Evolutionary conservation across 192 early-diverging fungal species (phyloP).

Genomic region (Backusella sp.): DNA sequence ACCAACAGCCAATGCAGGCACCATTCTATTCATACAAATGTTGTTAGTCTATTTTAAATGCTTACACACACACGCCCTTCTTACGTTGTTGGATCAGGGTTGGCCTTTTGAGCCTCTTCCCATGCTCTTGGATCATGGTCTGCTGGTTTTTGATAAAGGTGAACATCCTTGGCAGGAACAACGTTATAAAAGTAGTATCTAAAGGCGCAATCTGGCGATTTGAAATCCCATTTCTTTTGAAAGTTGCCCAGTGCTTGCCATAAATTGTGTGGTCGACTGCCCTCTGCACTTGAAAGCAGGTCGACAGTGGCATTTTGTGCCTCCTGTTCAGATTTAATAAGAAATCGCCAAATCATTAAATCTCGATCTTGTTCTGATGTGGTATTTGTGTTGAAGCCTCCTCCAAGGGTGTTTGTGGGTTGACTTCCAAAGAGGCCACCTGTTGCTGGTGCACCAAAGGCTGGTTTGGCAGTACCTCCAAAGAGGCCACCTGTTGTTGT

Average conservation of each 20-base stretch:
- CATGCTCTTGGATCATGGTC: slow-evolving; percentile 71
- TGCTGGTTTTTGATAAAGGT: slow-evolving; percentile 68
- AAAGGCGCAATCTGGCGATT: slow-evolving; percentile 76
- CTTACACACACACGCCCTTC: neutral
- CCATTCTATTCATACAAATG: slow-evolving; percentile 56
- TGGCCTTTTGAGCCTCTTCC: slow-evolving; percentile 80
- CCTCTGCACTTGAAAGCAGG: slow-evolving; percentile 24
- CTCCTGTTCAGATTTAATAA: slow-evolving; percentile 35
- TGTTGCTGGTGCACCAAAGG: neutral
- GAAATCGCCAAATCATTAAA: slow-evolving; percentile 28
- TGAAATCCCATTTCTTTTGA: slow-evolving; percentile 77
- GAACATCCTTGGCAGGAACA: slow-evolving; percentile 80
- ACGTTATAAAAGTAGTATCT: slow-evolving; percentile 97
- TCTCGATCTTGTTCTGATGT: slow-evolving; percentile 22
- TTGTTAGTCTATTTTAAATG: neutral
- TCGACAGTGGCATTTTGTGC: slow-evolving; percentile 41
- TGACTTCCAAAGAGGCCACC: neutral
- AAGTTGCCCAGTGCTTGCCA: slow-evolving; percentile 69
- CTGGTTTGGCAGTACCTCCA: neutral
- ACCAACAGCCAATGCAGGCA: slow-evolving; percentile 87
- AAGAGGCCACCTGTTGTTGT: neutral
- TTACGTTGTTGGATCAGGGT: slow-evolving; percentile 86
- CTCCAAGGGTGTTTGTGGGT: neutral
- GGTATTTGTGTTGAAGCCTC: slow-evolving; percentile 13
- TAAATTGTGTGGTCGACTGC: slow-evolving; percentile 33